phyloP scores from a whole-genome alignment of 768 basidiomycete species.

The Arthromyces matolae region DNA sequence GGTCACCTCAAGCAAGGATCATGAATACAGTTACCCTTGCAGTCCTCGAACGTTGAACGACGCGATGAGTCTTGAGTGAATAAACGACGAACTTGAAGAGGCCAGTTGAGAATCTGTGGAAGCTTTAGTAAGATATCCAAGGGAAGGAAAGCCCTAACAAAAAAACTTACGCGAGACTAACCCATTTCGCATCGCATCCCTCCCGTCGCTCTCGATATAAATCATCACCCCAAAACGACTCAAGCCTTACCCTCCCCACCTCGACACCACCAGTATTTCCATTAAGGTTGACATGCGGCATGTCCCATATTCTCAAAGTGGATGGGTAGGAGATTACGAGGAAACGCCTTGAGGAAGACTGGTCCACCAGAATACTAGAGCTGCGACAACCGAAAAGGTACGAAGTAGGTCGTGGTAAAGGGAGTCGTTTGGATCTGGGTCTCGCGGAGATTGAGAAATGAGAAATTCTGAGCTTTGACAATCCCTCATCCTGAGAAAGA shows the following conservation, averaged over 20 bases:
- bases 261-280: conserved; percentile 40
- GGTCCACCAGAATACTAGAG: too few species aligned
- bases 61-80: conserved; percentile 32
- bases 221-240: not conserved
- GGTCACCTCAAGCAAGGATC: too few species aligned
- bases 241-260: conserved; percentile 41
- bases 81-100: conserved; percentile 8
- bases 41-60: conserved; percentile 48
- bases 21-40: too few species aligned
- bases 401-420: too few species aligned
- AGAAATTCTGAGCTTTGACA: too few species aligned
- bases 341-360: not conserved
- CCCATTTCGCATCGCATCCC: conserved; percentile 28
- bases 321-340: conserved; percentile 38
- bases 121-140: not conserved
- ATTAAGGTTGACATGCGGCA: conserved; percentile 48
- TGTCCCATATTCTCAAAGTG: conserved; percentile 63
- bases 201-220: not conserved
- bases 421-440: too few species aligned
- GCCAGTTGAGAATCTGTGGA: conserved; percentile 20
- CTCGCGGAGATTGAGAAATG: too few species aligned
- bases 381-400: too few species aligned
- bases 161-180: conserved; percentile 30
- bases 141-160: not conserved
- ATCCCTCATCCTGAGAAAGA: too few species aligned